Evolutionary conservation across 176 grass and related monocot genomes (phyloP).

Genomic region (Juncus effusus): DNA sequence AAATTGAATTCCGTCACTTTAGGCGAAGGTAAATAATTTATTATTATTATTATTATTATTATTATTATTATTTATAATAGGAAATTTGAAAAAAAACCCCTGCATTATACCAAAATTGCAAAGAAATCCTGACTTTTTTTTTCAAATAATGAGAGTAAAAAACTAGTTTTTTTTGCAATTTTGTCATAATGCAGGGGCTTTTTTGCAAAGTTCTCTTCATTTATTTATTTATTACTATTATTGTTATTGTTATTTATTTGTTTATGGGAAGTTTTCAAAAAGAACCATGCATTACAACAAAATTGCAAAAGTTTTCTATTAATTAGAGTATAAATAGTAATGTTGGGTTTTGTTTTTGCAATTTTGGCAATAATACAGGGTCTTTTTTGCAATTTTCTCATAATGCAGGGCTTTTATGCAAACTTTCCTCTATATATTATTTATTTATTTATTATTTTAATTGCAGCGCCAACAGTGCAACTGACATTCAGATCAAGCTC

Average conservation of each 20-base stretch:
- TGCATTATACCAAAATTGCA: neutral
- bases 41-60: constrained; percentile 15
- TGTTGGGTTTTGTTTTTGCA: neutral
- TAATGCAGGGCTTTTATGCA: neutral
- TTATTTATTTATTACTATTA: no score
- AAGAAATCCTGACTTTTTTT: neutral
- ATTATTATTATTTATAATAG: neutral
- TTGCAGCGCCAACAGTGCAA: constrained; percentile 72
- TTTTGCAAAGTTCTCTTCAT: no score
- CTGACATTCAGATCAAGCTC: constrained; percentile 62
- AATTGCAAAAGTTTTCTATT: neutral
- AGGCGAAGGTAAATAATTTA: constrained; percentile 59
- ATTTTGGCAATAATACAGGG: no score
- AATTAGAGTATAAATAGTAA: constrained; percentile 13
- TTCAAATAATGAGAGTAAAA: neutral
- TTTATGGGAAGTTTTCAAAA: no score
- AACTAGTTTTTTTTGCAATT: no score
- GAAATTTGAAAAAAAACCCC: constrained; percentile 15
- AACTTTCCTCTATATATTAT: neutral
- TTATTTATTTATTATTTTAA: constrained; percentile 15
- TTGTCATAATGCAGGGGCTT: no score
- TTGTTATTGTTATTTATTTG: no score
- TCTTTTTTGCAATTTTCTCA: no score
- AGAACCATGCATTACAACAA: neutral
- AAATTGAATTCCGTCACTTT: constrained; percentile 63